These are phyloP conservation scores for Aspergillus bombycis DNA, from an alignment of 2,329 filamentous ascomycete species.

Conservation along the genomic window DNA sequence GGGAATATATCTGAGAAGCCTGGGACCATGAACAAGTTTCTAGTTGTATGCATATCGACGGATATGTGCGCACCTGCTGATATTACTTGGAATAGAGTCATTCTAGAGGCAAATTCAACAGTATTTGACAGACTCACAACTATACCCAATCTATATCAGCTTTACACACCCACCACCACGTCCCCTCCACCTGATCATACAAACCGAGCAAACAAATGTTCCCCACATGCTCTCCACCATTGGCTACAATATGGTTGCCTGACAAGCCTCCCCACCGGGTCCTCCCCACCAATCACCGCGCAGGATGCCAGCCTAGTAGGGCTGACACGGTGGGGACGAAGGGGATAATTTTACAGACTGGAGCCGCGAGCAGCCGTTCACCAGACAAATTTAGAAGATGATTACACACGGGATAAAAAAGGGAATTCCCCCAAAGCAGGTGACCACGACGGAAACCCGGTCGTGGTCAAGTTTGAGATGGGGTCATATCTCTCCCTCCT, in stretches of 20 bases:
- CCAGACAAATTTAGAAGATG: not conserved
- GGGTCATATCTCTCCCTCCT: not conserved
- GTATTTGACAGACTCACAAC: too few species aligned
- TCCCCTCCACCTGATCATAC: too few species aligned
- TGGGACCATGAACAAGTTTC: too few species aligned
- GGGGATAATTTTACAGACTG: not conserved
- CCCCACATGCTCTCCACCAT: not conserved
- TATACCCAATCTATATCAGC: too few species aligned
- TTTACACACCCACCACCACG: too few species aligned
- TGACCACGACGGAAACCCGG: not conserved
- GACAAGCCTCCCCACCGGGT: not conserved
- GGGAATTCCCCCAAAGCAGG: not conserved
- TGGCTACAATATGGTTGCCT: constrained; percentile 3
- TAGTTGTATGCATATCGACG: too few species aligned
- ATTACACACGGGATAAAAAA: not conserved
- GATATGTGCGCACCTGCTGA: too few species aligned
- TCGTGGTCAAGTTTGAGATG: not conserved
- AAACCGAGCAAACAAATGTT: not conserved
- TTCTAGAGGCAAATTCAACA: too few species aligned
- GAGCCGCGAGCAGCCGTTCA: not conserved
- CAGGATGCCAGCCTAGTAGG: not conserved
- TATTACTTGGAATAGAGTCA: too few species aligned
- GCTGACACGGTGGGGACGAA: not conserved
- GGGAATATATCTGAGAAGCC: too few species aligned
- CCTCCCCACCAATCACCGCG: not conserved